phyloP scores from a whole-genome alignment of 768 basidiomycete genomes.

The Psilocybe azurescens region DNA sequence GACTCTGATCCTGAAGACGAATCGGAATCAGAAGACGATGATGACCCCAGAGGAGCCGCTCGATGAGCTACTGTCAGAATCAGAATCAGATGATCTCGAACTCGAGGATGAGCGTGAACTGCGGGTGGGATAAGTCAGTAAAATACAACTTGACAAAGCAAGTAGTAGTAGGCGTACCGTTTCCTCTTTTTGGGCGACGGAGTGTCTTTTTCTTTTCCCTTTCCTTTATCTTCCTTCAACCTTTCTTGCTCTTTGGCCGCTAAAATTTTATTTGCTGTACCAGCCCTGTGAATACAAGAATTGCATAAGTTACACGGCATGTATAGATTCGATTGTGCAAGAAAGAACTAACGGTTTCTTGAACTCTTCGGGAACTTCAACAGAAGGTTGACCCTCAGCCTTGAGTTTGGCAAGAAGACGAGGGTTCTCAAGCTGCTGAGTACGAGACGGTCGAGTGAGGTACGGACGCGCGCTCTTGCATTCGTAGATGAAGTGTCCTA shows the following conservation, averaged over 20 bases:
- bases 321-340: not conserved
- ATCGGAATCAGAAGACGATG: constrained; percentile 45
- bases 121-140: not conserved
- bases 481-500: constrained; percentile 91
- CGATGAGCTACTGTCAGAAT: constrained; percentile 41
- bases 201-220: constrained; percentile 36
- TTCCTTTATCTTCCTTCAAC: constrained; percentile 45
- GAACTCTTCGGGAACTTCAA: constrained; percentile 92
- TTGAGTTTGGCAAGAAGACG: constrained; percentile 67
- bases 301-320: not conserved
- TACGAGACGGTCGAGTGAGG: constrained; percentile 87
- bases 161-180: constrained; percentile 31
- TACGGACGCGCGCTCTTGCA: constrained; percentile 87
- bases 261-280: constrained; percentile 86
- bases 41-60: constrained; percentile 44
- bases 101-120: constrained; percentile 25
- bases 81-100: constrained; percentile 29
- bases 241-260: constrained; percentile 84
- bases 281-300: constrained; percentile 49
- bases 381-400: constrained; percentile 73
- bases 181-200: constrained; percentile 46
- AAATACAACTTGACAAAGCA: not conserved
- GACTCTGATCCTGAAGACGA: constrained; percentile 48
- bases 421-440: constrained; percentile 85
- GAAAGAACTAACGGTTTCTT: constrained; percentile 67